phyloP scores from a whole-genome alignment of 2,329 filamentous ascomycete genomes.

The Colletotrichum sp. region DNA sequence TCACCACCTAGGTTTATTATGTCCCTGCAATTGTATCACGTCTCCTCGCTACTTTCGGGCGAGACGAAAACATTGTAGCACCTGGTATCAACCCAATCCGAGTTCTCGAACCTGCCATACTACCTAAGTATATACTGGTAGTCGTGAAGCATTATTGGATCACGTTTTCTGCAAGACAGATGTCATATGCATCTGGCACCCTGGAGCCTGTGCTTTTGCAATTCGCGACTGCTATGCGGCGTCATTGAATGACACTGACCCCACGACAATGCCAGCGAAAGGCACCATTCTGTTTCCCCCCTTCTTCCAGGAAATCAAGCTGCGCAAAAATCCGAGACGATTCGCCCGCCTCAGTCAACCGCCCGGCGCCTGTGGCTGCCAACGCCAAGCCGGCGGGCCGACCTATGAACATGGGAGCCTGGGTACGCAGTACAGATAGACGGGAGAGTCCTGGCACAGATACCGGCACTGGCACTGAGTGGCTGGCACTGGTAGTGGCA shows the following conservation, averaged over 20 bases:
- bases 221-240: neutral
- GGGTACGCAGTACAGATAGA: neutral
- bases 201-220: neutral
- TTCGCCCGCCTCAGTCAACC: neutral
- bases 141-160: neutral
- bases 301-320: neutral
- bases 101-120: neutral
- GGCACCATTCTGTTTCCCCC: neutral
- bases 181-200: conserved; percentile 5
- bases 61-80: neutral
- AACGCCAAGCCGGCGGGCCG: neutral
- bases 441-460: too few relatives aligned
- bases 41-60: neutral
- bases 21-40: neutral
- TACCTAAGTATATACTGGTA: neutral
- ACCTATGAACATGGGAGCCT: neutral
- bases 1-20: neutral
- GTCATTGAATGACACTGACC: neutral
- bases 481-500: neutral
- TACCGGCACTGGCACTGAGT: too few relatives aligned
- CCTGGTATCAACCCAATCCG: neutral
- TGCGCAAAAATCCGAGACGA: neutral
- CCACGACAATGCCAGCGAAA: neutral
- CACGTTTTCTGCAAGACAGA: neutral
- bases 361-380: neutral